Base-by-base conservation (phyloP, 257 asterid species). In the Nicotiana sylvestris region DNA sequence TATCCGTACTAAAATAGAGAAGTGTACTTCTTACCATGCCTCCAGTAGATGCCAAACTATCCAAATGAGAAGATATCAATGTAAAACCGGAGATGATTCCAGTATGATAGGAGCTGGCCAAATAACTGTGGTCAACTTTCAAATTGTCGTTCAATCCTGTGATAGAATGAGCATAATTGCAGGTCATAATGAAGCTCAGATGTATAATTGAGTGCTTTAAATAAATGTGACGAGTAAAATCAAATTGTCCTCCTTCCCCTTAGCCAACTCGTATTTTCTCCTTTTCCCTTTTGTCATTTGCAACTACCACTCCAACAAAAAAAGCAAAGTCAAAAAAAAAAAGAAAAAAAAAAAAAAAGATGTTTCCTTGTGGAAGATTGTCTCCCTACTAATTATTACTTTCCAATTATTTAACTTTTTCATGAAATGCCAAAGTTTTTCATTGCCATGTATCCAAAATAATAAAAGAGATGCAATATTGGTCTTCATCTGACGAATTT, bases 31-130 rank as follows among this genome's bases (percentile, higher is more conserved):
- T 89, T 85, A 94, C 98, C 93, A 53, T 85, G 72, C 80, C 89
- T 64, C 87, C 86, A 60, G 65, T 68, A 62, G 93, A 77, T n/a
- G 84, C 86, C 78, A 87, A 76, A 81, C 84, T 85, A 76, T 87
- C 87, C 90, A 93, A 82, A 85, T 88, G 86, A 80, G 92, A 61
- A 57, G 94, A 90, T 81, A 96, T 84, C 91, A 94, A 87, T 85
- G 87, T 69, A 35, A 96, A 85, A 84, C 99, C 99, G 68, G 98
- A 89, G 85, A 96, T 84, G 68, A 93, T 94, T 80, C 98, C 99
- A 51, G 89, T 90, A 89, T 94, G 99, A 86, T 96, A 94, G 3
- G 94, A 87, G 87, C 99, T 96, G 37, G 96, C 98, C 89, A 96
- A 85, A 86, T 89, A 89, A 83, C 87, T 88, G 87, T 96, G 98